Evolutionary conservation across 2,329 filamentous ascomycete genomes (phyloP), one percentile per base, ranked within the genome.

Genomic region (Talaromyces sp.): DNA sequence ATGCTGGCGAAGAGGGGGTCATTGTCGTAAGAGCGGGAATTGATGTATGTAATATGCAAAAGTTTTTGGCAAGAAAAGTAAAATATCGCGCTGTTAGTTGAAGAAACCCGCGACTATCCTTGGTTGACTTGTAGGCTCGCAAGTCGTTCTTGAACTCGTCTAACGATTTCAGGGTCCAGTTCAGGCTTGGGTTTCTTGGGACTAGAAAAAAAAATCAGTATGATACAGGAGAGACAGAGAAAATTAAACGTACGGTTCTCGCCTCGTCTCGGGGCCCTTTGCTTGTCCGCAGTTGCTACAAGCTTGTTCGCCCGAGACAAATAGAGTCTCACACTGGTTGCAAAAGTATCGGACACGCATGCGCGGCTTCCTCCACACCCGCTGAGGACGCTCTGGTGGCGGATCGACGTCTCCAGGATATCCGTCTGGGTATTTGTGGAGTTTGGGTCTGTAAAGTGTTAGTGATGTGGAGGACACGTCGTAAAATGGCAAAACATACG

Each of bases 401-500:
- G 74, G 74, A 27, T 78, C 73, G 19, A 61, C 75, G 62, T 80
- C 77, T 8, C 75, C 77, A 35, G 77, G 74, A 63, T 78, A 79
- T 10, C 77, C 77, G 63, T 78, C 70, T 0, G 76, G 74, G 61
- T 78, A 76, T 65, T 79, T 80, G 41, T 75, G 58, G 5, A 70
- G 67, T 61, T 79, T 78, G 29, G 74, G 64, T 51, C 74, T 77
- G 57, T 4, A 38, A 56, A 14, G 27, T 35, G 58, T 70, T 60
- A 69, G 63, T 61, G 43, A 54, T 11, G 56, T 46, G 56, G 27
- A 19, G 56, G 38, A 14, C 61, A 56, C 6, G 31, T 41, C 32
- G 19, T 26, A 17, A 12, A n/a, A n/a, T n/a, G 27, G 46, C 41
- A 57, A 86, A 38, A 38, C 88, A 73, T 83, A 91, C 82, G 91